These are phyloP conservation scores for Zasmidium angulare DNA, from an alignment of 2,329 filamentous ascomycete species.

Conservation along the genomic window DNA sequence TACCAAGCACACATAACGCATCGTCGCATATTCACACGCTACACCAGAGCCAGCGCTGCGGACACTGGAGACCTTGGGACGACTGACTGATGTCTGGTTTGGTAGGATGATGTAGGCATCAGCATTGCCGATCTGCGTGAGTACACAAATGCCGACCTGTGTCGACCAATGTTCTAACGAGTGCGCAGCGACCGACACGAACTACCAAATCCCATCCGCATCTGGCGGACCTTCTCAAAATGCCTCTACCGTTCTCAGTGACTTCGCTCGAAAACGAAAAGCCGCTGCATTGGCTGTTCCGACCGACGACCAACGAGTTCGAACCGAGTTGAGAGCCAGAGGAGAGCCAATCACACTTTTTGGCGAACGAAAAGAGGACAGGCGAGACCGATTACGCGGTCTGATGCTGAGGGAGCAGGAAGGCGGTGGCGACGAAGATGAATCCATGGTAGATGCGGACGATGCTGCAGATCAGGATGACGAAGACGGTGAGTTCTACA, in stretches of 20 bases:
- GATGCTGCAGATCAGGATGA: slow-evolving; percentile 63
- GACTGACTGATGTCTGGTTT: slow-evolving; percentile 26
- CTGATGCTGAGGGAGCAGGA: slow-evolving; percentile 69
- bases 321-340: slow-evolving; percentile 74
- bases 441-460: slow-evolving; percentile 61
- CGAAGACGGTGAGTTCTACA: slow-evolving; percentile 93
- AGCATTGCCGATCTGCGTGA: slow-evolving; percentile 64
- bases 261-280: slow-evolving; percentile 88
- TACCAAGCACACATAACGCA: slow-evolving; percentile 9
- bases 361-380: slow-evolving; percentile 81
- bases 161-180: slow-evolving; percentile 1
- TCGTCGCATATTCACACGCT: slow-evolving; percentile 36
- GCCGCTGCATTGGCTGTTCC: slow-evolving; percentile 88
- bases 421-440: slow-evolving; percentile 54
- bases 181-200: slow-evolving; percentile 65
- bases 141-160: slow-evolving; percentile 36
- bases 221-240: slow-evolving; percentile 74
- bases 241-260: slow-evolving; percentile 78
- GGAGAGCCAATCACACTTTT: slow-evolving; percentile 95
- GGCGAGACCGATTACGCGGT: slow-evolving; percentile 82
- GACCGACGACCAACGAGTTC: slow-evolving; percentile 87
- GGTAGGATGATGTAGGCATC: slow-evolving; percentile 57
- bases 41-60: slow-evolving; percentile 22
- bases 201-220: slow-evolving; percentile 74
- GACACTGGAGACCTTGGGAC: slow-evolving; percentile 12